Evolutionary conservation across 176 grass and related monocot species (phyloP).

Genomic region (Oryza coarctata): DNA sequence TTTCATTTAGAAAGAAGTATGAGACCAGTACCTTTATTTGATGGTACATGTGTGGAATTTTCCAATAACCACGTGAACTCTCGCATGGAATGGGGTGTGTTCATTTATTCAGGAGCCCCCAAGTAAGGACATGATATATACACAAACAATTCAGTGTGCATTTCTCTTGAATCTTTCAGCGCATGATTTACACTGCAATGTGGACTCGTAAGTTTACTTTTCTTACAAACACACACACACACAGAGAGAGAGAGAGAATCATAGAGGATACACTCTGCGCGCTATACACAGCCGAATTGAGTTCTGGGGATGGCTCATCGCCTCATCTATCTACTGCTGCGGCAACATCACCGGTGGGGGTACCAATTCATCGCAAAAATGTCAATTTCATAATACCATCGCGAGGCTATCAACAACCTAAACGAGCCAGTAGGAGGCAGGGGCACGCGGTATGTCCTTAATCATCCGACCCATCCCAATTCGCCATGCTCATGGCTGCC

Average conservation of each 20-base stretch:
- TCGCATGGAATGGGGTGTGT: too few relatives aligned
- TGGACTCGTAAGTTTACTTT: not conserved
- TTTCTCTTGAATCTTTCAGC: too few relatives aligned
- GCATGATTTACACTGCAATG: too few relatives aligned
- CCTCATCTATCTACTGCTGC: not conserved
- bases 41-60: too few relatives aligned
- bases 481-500: not conserved
- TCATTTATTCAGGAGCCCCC: too few relatives aligned
- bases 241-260: not conserved
- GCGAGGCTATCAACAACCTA: not conserved
- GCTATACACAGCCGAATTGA: not conserved
- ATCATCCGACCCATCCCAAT: not conserved
- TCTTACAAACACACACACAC: not conserved
- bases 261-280: not conserved
- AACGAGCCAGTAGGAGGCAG: not conserved
- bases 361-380: not conserved
- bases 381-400: not conserved
- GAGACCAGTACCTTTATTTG: too few relatives aligned
- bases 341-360: not conserved
- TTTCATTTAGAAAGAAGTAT: not conserved
- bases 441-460: not conserved
- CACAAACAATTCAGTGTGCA: too few relatives aligned
- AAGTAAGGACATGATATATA: too few relatives aligned
- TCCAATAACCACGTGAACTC: too few relatives aligned
- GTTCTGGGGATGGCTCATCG: not conserved